Evolutionary conservation across 495 filamentous ascomycete genomes (phyloP), one percentile per base, ranked within the genome.

Genomic region (Lophiotrema nucula): DNA sequence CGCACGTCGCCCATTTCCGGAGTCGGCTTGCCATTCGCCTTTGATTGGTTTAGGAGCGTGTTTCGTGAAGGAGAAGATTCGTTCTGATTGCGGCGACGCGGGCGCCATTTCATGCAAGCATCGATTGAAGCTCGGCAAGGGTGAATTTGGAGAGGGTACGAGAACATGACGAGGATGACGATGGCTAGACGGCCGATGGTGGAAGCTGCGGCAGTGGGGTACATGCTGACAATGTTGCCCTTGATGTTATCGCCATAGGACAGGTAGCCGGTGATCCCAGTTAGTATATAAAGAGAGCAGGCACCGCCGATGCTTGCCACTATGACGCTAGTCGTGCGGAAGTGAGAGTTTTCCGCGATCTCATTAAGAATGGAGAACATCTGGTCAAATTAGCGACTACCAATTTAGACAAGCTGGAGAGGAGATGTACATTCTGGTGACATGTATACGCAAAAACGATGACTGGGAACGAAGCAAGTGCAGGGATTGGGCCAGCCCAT

Each of bases 301-400:
- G 92, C 86, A 31, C 83, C 82, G 19, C 93, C 95, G 60, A 92
- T 93, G 60, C 89, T 95, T 16, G 87, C 79, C 56, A 82, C 71
- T 16, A 97, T 86, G 23, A 98, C 92, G 22, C 75, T 76, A 1
- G 91, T 88, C 4, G 92, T 88, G 52, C 88, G 88, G 61, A 79
- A 83, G 25, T 89, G 90, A 15, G 88, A 88, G 68, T 90, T 91
- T 70, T 95, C 86, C 48, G 77, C 73, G 64, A 97, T 92, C 75
- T 98, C 95, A 62, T 98, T 98, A 26, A 98, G 74, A 58, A 98
- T 92, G 0, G 95, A 96, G 68, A 98, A 98, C 93, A 98, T 98
- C 91, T 96, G 63, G 2, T 21, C 1, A 21, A 1, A 24, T 56
- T 18, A 57, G 54, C 13, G 18, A 18, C 11, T 21, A 26, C 8